phyloP scores from a whole-genome alignment of 306 rosid species.

The Clitoria ternatea region DNA sequence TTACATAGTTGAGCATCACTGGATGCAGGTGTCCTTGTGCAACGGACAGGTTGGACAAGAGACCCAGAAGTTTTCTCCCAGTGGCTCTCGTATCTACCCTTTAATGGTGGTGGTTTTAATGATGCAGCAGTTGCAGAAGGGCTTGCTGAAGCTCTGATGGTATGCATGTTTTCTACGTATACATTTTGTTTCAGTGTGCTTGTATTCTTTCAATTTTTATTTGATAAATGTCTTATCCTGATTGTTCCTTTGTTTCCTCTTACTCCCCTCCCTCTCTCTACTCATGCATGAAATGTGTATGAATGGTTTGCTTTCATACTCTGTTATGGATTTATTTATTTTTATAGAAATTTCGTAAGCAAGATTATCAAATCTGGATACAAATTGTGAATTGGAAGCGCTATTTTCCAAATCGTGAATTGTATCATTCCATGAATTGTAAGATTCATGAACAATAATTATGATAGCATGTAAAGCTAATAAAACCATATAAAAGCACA shows the following conservation, averaged over 20 bases:
- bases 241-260: constrained; percentile 5
- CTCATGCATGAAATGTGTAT: background rate
- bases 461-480: too few species aligned
- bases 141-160: constrained; percentile 95
- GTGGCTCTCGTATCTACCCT: constrained; percentile 79
- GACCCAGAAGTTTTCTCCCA: constrained; percentile 64
- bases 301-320: background rate
- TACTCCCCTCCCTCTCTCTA: background rate
- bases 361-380: background rate
- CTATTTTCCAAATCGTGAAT: too few species aligned
- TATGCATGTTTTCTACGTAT: constrained; percentile 25
- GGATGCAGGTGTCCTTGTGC: constrained; percentile 72
- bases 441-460: too few species aligned
- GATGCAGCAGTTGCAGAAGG: constrained; percentile 99
- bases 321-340: background rate
- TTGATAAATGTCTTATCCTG: constrained; percentile 2
- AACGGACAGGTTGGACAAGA: constrained; percentile 90
- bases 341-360: background rate
- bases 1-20: constrained; percentile 21
- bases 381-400: too few species aligned
- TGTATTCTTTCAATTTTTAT: constrained; percentile 21
- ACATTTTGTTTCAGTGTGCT: background rate
- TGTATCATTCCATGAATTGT: too few species aligned
- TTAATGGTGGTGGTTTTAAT: constrained; percentile 87
- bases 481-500: too few species aligned